Conservation (phyloP, 2,329 filamentous ascomycete species). For the Colletotrichum tofieldiae region DNA sequence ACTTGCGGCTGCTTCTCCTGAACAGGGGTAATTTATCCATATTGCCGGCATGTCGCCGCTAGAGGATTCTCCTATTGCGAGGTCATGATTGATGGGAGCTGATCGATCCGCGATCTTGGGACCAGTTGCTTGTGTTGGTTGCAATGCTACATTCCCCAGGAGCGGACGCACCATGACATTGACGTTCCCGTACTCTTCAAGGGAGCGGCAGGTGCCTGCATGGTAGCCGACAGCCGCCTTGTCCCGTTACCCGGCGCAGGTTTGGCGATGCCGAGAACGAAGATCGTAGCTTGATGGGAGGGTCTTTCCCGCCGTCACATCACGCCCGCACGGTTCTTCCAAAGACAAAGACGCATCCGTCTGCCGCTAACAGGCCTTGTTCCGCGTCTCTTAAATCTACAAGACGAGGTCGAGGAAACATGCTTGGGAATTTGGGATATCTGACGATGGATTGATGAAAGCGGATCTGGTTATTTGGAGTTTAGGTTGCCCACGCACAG, state of each 20-base stretch:
- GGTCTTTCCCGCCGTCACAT: constrained; percentile 1
- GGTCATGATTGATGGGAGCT: constrained; percentile 19
- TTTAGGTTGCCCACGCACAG: constrained; percentile 21
- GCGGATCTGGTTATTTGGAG: neutral
- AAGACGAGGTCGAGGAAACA: neutral
- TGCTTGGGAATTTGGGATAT: neutral
- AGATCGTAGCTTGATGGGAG: neutral
- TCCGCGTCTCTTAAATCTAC: neutral
- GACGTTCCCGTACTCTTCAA: neutral
- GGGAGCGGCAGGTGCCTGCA: constrained; percentile 3
- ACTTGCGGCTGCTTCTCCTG: constrained; percentile 28
- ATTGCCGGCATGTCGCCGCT: constrained; percentile 33
- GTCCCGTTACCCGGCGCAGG: neutral
- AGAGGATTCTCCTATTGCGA: neutral
- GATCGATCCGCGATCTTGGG: constrained; percentile 33
- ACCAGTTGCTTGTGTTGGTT: constrained; percentile 20
- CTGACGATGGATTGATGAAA: neutral
- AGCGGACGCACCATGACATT: neutral
- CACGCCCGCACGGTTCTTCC: neutral
- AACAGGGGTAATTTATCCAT: constrained; percentile 32
- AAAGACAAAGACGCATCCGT: neutral
- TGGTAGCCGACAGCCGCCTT: neutral
- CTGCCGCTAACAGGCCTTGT: neutral
- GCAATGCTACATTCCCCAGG: neutral
- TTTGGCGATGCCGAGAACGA: neutral